Evolutionary conservation across 768 basidiomycete genomes (phyloP).

Genomic region (Dioszegia aurantiaca): DNA sequence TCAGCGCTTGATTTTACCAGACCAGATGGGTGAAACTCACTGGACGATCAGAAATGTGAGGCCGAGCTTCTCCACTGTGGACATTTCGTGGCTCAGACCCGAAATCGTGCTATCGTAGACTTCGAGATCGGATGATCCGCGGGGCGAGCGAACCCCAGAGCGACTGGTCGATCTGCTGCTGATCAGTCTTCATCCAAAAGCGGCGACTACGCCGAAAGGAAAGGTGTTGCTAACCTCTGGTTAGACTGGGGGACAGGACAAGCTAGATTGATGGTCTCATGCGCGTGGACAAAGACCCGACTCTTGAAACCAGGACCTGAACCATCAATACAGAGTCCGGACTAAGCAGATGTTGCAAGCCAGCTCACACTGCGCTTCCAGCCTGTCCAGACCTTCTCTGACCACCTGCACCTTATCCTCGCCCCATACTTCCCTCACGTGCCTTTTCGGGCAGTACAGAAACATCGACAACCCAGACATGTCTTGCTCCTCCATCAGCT

Average conservation of each 20-base stretch:
- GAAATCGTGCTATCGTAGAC: slow-evolving; percentile 1
- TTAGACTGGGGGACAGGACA: no score
- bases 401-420: neutral
- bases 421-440: slow-evolving; percentile 4
- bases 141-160: no score
- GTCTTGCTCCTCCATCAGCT: neutral
- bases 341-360: no score
- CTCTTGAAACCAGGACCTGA: slow-evolving; percentile 7
- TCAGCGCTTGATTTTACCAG: neutral
- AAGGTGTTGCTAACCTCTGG: no score
- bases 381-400: neutral
- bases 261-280: slow-evolving; percentile 14
- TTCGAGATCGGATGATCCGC: neutral
- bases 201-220: no score
- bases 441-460: slow-evolving; percentile 11
- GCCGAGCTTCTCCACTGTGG: slow-evolving; percentile 8
- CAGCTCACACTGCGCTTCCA: neutral
- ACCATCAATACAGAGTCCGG: neutral
- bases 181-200: no score
- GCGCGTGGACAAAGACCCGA: slow-evolving; percentile 10
- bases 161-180: no score
- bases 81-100: slow-evolving; percentile 10
- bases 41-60: slow-evolving; percentile 17
- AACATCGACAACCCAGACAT: slow-evolving; percentile 10
- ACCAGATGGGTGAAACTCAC: slow-evolving; percentile 1